Percentiles rank a stretch among this genome's conserved stretches.
Conservation (phyloP, 1,284 basidiomycete genomes). For the Austroboletus novae-zelandiae region DNA sequence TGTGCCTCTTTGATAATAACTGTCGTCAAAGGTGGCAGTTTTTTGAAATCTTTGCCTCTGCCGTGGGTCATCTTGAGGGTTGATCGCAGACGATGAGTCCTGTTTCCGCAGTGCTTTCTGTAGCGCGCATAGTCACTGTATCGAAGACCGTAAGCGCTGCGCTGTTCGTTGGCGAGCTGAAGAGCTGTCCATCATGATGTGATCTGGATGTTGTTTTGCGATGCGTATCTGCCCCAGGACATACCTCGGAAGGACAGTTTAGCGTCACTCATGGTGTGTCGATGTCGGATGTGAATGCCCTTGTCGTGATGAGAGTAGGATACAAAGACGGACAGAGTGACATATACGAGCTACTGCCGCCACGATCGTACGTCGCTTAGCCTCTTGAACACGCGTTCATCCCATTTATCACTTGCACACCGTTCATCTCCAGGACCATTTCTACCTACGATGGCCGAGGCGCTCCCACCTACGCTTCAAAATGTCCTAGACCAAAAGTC, state of each 20-base stretch:
- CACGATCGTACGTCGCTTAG: constrained; percentile 15
- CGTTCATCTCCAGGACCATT: constrained; percentile 2
- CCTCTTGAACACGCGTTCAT: constrained; percentile 21
- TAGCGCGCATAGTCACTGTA: constrained; percentile 80
- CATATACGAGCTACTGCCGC: not conserved
- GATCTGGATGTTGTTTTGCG: constrained; percentile 1
- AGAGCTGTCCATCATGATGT: constrained; percentile 51
- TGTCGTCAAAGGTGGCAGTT: constrained; percentile 60
- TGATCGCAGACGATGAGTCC: constrained; percentile 85
- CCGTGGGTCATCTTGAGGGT: constrained; percentile 85
- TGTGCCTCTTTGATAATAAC: constrained; percentile 76
- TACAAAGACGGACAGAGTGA: constrained; percentile 17
- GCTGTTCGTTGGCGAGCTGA: constrained; percentile 83
- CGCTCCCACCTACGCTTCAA: constrained; percentile 78
- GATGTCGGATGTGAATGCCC: not conserved
- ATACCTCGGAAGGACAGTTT: constrained; percentile 37
- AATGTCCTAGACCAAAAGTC: constrained; percentile 88
- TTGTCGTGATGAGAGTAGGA: constrained; percentile 16
- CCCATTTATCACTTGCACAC: constrained; percentile 6
- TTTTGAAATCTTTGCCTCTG: constrained; percentile 88
- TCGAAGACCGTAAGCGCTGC: constrained; percentile 86
- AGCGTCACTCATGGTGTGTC: constrained; percentile 26
- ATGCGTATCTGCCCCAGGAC: constrained; percentile 7
- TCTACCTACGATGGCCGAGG: constrained; percentile 44
- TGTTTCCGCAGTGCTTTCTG: constrained; percentile 89